Base-by-base conservation (phyloP, 805 yeast genomes). In the Wickerhamiella hasegawae region DNA sequence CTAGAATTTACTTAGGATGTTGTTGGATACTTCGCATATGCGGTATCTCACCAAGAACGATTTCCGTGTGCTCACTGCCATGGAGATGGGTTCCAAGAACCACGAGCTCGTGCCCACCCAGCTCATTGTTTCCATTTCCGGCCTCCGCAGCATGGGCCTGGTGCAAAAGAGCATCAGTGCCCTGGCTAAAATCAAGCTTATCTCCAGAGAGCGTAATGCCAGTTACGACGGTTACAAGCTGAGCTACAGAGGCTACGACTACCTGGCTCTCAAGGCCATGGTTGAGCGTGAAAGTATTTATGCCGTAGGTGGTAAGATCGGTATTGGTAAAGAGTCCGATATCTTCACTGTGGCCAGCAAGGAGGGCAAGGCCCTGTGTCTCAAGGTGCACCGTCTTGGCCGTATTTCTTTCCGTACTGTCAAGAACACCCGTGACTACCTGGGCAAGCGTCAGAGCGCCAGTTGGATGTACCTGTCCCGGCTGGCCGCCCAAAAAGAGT, bases 261-360 rank as follows among this genome's bases (percentile, higher is more conserved):
- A 81, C 53, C 65, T 90, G 44, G 97, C 97, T 0, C 64, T 90
- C 44, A 83, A 77, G 55, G 68, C 93, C 6, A 71, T 90, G 73
- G 63, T 79, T 43, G 78, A 76, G 49, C 66, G 83, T 45, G 72
- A 75, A 28, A 66, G 82, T 0, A 52, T 90, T 8, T 75, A 75
- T 48, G 76, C 87, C 1, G 69, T 87, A 12, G 96, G 94, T 14
- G 66, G 76, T 31, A 80, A 78, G 8, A 84, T 87, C 46, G 98
- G 97, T 40, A 94, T 90, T 34, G 98, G 98, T 48, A 90, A 90
- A 53, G 98, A 90, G 57, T 84, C 96, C 3, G 98, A 90, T 60
- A 85, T 90, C 49, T 83, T 78, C 55, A 68, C 85, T 10, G 85
- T 80, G 1, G 73, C 76, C 38, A 85, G 78, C 48, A 60, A 66